Conservation (phyloP, 306 rosid genomes). For the Fragaria vesca region DNA sequence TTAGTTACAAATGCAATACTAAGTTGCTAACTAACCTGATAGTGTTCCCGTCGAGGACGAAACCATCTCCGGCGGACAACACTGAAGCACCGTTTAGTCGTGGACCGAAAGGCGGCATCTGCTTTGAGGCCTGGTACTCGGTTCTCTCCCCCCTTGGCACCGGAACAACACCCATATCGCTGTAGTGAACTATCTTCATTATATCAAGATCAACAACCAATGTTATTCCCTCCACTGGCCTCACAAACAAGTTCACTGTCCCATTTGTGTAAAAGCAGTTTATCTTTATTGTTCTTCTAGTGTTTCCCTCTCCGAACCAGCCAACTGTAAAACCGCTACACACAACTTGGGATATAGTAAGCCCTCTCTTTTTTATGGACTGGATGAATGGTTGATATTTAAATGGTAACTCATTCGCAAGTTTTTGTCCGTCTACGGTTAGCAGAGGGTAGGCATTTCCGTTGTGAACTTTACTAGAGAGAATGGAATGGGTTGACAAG, state of each 20-base stretch:
- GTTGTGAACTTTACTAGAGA: conserved; percentile 7
- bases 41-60: conserved; percentile 23
- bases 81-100: conserved; percentile 9
- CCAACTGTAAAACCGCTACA: conserved; percentile 31
- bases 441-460: conserved; percentile 25
- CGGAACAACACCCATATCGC: conserved; percentile 27
- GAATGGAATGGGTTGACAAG: conserved; percentile 5
- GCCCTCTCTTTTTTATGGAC: conserved; percentile 32
- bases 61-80: conserved; percentile 15
- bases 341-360: conserved; percentile 31
- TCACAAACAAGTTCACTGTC: conserved; percentile 33
- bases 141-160: conserved; percentile 38
- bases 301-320: conserved; percentile 35
- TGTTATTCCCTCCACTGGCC: conserved; percentile 40
- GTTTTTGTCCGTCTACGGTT: background rate
- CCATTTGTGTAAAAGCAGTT: conserved; percentile 28
- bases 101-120: conserved; percentile 34
- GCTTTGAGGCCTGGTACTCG: conserved; percentile 27
- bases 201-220: conserved; percentile 37
- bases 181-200: conserved; percentile 33
- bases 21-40: conserved; percentile 18
- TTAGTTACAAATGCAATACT: too few species aligned
- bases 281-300: conserved; percentile 18
- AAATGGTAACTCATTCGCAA: conserved; percentile 18
- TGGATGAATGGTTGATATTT: conserved; percentile 21